These are phyloP conservation scores for Mycena indigotica DNA, from an alignment of 768 basidiomycete genomes.

Conservation along the genomic window DNA sequence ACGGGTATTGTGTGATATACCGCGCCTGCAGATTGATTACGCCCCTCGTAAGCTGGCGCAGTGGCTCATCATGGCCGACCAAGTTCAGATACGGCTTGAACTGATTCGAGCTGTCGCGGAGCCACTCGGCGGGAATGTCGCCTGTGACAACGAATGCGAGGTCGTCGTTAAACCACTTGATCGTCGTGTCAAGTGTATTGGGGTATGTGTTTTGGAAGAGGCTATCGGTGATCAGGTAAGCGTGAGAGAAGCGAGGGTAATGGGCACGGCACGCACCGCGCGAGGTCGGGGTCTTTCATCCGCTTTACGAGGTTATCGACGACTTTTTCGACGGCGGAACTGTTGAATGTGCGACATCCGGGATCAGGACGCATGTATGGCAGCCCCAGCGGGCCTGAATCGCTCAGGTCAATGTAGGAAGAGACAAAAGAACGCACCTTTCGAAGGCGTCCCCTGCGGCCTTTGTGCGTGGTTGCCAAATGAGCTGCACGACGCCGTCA, in stretches of 20 bases:
- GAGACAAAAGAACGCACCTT: too few relatives aligned
- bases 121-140: slow-evolving; percentile 52
- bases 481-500: too few relatives aligned
- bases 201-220: slow-evolving; percentile 60
- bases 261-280: slow-evolving; percentile 28
- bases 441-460: too few relatives aligned
- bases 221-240: too few relatives aligned
- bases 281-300: slow-evolving; percentile 54
- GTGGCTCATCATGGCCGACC: slow-evolving; percentile 41
- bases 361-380: slow-evolving; percentile 54
- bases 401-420: too few relatives aligned
- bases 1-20: slow-evolving; percentile 19
- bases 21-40: slow-evolving; percentile 52
- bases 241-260: not conserved
- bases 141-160: slow-evolving; percentile 60
- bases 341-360: slow-evolving; percentile 55
- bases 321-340: slow-evolving; percentile 53
- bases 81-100: slow-evolving; percentile 50
- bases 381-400: slow-evolving; percentile 42
- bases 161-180: slow-evolving; percentile 52
- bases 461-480: too few relatives aligned
- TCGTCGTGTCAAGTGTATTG: slow-evolving; percentile 58
- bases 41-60: slow-evolving; percentile 50
- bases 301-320: slow-evolving; percentile 48
- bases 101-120: slow-evolving; percentile 59